Evolutionary conservation across 163 green algal species (phyloP).

Genomic region (Scenedesmus sp.): DNA sequence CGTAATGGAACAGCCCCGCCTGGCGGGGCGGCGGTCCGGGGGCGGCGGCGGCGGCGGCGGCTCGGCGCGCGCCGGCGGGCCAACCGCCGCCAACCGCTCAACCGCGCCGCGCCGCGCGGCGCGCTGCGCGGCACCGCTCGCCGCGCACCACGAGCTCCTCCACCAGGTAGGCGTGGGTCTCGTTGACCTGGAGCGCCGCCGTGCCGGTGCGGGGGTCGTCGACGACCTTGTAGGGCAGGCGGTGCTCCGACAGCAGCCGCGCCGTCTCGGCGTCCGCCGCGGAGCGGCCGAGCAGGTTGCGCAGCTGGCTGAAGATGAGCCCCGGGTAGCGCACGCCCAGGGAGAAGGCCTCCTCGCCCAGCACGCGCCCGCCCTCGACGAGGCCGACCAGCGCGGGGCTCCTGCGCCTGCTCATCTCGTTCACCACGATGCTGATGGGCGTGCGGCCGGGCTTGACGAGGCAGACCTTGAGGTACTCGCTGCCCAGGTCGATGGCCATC

Average conservation of each 20-base stretch:
- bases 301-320: conserved; percentile 66
- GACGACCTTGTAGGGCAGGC: conserved; percentile 79
- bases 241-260: conserved; percentile 60
- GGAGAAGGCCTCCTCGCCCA: conserved; percentile 88
- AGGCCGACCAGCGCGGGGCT: conserved; percentile 85
- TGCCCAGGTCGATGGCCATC: conserved; percentile 96
- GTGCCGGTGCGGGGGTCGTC: conserved; percentile 63
- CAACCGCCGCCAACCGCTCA: too few species aligned
- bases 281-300: conserved; percentile 80
- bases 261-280: conserved; percentile 62
- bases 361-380: conserved; percentile 79
- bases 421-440: conserved; percentile 94
- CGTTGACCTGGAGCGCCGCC: conserved; percentile 59
- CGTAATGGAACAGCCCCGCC: conserved; percentile 91
- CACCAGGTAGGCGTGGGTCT: conserved; percentile 32
- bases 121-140: background rate
- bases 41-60: background rate
- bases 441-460: conserved; percentile 89
- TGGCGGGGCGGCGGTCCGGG: conserved; percentile 41
- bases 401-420: conserved; percentile 97
- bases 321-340: conserved; percentile 79
- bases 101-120: too few species aligned
- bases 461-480: conserved; percentile 93
- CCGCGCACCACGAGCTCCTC: conserved; percentile 83
- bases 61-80: too few species aligned